Base-by-base conservation (phyloP, 2,329 filamentous ascomycete species). In the Colletotrichum neosansevieriae region DNA sequence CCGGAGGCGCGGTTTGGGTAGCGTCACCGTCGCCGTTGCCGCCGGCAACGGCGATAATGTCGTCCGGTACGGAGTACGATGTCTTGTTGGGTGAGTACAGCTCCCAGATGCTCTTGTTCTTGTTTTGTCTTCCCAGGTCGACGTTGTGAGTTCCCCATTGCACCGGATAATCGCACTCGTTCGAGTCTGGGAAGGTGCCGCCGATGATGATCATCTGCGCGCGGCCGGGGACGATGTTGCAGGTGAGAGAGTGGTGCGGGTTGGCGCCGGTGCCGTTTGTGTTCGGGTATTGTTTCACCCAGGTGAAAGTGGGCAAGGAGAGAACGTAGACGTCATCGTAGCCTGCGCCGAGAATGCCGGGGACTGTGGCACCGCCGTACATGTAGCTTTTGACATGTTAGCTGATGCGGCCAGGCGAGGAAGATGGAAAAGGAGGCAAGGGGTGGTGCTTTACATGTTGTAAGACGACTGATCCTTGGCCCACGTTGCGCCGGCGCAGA, bases 181-280 rank as follows among this genome's bases (percentile, higher is more conserved):
- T 76, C 11, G 74, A 77, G 9, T 80, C 72, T 0, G 87, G 84
- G 68, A 89, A 88, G 51, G 82, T 83, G 17, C 89, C 89, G 21
- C 89, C 89, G 40, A 90, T 85, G 53, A 91, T 81, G 24, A 91
- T 77, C 85, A 91, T 90, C 75, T 91, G 89, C 4, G 84, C 81
- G 51, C 80, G 77, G 60, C 84, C 82, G 19, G 77, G 72, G 24
- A 88, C 77, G 32, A 90, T 84, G 73, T 88, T 88, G 74, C 88
- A 90, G 40, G 82, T 86, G 32, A 88, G 79, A 29, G 84, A 85
- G 74, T 89, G 84, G 71, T 88, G 86, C 13, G 82, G 83, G 42
- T 79, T 80, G 44, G 73, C 74, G 34, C 82, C 79, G 1, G 80
- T 81, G 13, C 75, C 74, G 63, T 81, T 78, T 24, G 54, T 74